A percentile compares a stretch with the other conserved stretches of the same genome.
phyloP scores from a whole-genome alignment of 2,329 filamentous ascomycete genomes.

The Dothidotthia symphoricarpi region DNA sequence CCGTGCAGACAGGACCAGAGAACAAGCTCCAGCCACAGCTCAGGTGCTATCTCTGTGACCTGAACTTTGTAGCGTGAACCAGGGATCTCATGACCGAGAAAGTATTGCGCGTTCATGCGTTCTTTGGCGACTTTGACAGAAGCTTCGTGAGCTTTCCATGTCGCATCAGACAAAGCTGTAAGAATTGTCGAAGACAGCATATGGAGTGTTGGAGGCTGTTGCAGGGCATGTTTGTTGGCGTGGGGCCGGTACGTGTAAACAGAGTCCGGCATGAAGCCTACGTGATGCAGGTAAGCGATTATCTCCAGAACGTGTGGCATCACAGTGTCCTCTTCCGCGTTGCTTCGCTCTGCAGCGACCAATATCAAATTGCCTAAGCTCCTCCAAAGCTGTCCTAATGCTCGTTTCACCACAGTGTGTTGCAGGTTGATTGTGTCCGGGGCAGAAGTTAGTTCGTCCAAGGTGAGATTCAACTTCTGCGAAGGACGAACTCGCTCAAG shows the following conservation, averaged over 20 bases:
- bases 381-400: conserved; percentile 49
- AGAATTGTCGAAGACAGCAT: conserved; percentile 51
- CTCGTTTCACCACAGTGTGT: conserved; percentile 31
- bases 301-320: conserved; percentile 49
- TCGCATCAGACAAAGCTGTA: conserved; percentile 51
- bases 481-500: conserved; percentile 15
- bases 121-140: conserved; percentile 28
- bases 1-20: conserved; percentile 53
- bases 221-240: conserved; percentile 39
- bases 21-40: conserved; percentile 54
- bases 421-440: conserved; percentile 26
- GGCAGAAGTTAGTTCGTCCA: conserved; percentile 27
- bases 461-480: conserved; percentile 13
- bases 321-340: conserved; percentile 24
- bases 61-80: conserved; percentile 44
- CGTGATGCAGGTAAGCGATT: conserved; percentile 50
- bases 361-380: conserved; percentile 50
- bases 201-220: conserved; percentile 50
- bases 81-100: conserved; percentile 46
- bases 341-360: conserved; percentile 26
- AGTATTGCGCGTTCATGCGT: conserved; percentile 40
- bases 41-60: conserved; percentile 44
- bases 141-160: conserved; percentile 49
- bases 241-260: conserved; percentile 44
- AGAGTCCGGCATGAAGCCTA: conserved; percentile 47